These are phyloP conservation scores for Hygrocybe punicea DNA, from an alignment of 768 basidiomycete genomes.

Conservation along the genomic window DNA sequence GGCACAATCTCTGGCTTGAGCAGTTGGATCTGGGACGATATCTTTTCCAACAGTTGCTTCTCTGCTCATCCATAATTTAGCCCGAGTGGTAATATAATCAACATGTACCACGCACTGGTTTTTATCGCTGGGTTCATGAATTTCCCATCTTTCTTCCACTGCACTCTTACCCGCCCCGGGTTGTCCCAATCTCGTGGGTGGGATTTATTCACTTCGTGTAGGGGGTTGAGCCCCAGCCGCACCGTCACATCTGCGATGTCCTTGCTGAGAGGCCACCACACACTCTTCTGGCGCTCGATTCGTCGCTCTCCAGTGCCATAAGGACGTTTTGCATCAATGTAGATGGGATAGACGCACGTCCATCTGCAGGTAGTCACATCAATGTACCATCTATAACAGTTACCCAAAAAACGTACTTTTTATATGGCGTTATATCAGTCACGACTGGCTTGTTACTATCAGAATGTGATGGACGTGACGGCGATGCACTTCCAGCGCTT, in stretches of 20 bases:
- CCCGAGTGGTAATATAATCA: neutral
- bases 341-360: conserved; percentile 95
- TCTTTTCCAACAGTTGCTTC: conserved; percentile 73
- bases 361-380: conserved; percentile 52
- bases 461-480: conserved; percentile 29
- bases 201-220: conserved; percentile 86
- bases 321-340: conserved; percentile 91
- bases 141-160: conserved; percentile 79
- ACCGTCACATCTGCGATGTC: conserved; percentile 85
- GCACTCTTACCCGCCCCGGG: conserved; percentile 90
- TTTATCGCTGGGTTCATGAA: conserved; percentile 66
- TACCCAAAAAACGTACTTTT: conserved; percentile 53
- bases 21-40: conserved; percentile 69
- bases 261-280: conserved; percentile 95
- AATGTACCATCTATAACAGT: neutral
- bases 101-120: conserved; percentile 55
- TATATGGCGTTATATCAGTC: conserved; percentile 79
- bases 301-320: conserved; percentile 81
- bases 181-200: conserved; percentile 99
- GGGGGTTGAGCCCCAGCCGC: conserved; percentile 69
- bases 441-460: conserved; percentile 39
- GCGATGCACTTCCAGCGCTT: conserved; percentile 56
- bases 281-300: conserved; percentile 68
- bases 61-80: conserved; percentile 42
- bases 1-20: conserved; percentile 70